A percentile compares a stretch with the other conserved stretches of the same genome.
Conservation (phyloP, 208 protist species). For the Trypanosomatidae sp. region DNA sequence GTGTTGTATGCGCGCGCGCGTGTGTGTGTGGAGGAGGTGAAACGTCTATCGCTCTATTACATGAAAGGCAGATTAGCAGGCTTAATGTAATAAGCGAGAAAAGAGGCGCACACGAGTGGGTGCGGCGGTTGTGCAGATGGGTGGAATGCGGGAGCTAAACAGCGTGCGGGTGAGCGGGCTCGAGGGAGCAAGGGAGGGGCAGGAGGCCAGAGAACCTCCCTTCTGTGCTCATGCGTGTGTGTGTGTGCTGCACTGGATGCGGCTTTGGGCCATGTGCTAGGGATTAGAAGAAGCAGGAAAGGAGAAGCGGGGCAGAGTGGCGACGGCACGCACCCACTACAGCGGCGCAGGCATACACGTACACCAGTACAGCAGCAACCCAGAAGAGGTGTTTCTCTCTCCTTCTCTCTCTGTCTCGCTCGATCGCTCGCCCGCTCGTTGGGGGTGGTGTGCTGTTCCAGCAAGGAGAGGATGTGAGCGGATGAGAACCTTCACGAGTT, state of each 20-base stretch:
- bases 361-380: not conserved
- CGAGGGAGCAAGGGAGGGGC: not conserved
- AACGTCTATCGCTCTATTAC: slow-evolving; percentile 3
- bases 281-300: not conserved
- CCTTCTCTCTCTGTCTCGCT: not conserved
- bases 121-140: not conserved
- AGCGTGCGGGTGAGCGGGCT: not conserved
- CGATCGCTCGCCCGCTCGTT: not conserved
- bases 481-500: slow-evolving; percentile 2
- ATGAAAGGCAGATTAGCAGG: not conserved
- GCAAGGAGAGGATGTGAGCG: not conserved
- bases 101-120: not conserved
- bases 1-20: not conserved
- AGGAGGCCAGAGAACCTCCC: not conserved
- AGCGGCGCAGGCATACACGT: slow-evolving; percentile 5
- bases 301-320: not conserved
- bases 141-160: not conserved
- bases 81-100: not conserved
- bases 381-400: not conserved
- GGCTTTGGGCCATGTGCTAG: not conserved
- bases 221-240: slow-evolving; percentile 3
- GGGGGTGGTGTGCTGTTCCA: not conserved
- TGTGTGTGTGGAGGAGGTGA: not conserved
- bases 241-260: not conserved
- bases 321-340: not conserved